These are phyloP conservation scores for Termitomyces sp. DNA, from an alignment of 768 basidiomycete genomes.

Conservation along the genomic window DNA sequence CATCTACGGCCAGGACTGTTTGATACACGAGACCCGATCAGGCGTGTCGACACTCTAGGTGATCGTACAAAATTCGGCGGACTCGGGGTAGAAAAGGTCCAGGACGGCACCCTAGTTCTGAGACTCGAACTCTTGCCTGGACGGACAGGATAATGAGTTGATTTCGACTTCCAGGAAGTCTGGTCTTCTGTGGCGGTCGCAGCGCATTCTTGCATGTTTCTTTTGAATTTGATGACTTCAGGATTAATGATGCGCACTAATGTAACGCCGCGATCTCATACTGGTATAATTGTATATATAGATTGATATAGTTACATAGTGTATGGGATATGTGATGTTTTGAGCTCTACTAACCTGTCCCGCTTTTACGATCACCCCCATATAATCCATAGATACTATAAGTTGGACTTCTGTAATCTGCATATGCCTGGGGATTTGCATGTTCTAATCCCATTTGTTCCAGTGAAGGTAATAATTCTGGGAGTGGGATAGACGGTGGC, in stretches of 20 bases:
- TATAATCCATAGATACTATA: conserved; percentile 80
- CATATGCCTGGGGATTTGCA: conserved; percentile 53
- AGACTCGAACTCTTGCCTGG: neutral
- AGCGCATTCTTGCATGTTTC: neutral
- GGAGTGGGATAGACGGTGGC: conserved; percentile 77
- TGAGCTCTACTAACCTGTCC: conserved; percentile 6
- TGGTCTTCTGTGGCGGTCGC: neutral
- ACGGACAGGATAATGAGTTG: neutral
- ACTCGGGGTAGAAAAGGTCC: neutral
- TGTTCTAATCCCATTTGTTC: conserved; percentile 74
- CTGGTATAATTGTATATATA: neutral
- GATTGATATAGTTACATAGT: neutral
- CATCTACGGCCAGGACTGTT: neutral
- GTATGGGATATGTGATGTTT: neutral
- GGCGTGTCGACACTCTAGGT: conserved; percentile 3
- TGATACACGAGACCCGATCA: neutral
- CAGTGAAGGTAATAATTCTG: conserved; percentile 66
- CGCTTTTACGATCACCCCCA: conserved; percentile 53
- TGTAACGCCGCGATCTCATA: neutral
- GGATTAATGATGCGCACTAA: neutral
- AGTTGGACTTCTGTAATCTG: conserved; percentile 70
- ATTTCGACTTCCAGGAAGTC: neutral
- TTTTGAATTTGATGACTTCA: too few species aligned
- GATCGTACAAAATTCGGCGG: conserved; percentile 1
- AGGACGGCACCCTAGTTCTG: neutral